phyloP scores from a whole-genome alignment of 2,329 filamentous ascomycete species.

The Cyclaneusma minus region DNA sequence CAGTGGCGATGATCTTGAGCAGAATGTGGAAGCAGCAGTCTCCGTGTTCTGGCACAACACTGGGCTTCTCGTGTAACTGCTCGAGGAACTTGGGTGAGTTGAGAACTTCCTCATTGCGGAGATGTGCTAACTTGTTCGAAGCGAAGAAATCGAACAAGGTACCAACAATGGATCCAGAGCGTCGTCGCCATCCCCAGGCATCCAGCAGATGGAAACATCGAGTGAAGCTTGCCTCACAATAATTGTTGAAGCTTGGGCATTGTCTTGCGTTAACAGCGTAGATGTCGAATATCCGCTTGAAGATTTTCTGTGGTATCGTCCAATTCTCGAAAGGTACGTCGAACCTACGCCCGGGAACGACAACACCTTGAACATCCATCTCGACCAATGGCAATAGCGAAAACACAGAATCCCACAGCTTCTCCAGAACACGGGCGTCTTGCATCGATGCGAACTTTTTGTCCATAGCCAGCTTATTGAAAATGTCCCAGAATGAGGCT shows the following conservation, averaged over 20 bases:
- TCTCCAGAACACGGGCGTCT: conserved; percentile 35
- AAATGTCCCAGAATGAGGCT: conserved; percentile 44
- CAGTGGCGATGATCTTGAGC: conserved; percentile 44
- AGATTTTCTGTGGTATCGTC: conserved; percentile 38
- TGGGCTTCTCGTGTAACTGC: conserved; percentile 27
- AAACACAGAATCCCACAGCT: conserved; percentile 42
- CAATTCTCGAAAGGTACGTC: conserved; percentile 37
- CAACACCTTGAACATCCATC: conserved; percentile 37
- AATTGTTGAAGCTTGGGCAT: conserved; percentile 46
- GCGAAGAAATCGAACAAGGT: conserved; percentile 55
- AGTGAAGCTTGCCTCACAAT: conserved; percentile 40
- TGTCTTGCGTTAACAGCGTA: conserved; percentile 41
- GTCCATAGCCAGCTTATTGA: conserved; percentile 26
- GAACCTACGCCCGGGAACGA: conserved; percentile 25
- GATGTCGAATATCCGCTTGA: conserved; percentile 40
- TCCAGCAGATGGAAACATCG: conserved; percentile 48
- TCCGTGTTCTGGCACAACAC: conserved; percentile 31
- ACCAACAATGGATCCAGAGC: conserved; percentile 36
- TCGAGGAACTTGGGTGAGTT: conserved; percentile 46
- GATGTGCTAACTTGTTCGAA: conserved; percentile 40
- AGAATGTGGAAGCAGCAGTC: conserved; percentile 55
- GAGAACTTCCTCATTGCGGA: conserved; percentile 49
- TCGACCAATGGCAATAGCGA: conserved; percentile 43
- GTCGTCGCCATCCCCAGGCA: conserved; percentile 50
- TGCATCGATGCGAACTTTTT: conserved; percentile 19